Conservation (phyloP, 1,284 basidiomycete genomes). For the Moniliophthora roreri region DNA sequence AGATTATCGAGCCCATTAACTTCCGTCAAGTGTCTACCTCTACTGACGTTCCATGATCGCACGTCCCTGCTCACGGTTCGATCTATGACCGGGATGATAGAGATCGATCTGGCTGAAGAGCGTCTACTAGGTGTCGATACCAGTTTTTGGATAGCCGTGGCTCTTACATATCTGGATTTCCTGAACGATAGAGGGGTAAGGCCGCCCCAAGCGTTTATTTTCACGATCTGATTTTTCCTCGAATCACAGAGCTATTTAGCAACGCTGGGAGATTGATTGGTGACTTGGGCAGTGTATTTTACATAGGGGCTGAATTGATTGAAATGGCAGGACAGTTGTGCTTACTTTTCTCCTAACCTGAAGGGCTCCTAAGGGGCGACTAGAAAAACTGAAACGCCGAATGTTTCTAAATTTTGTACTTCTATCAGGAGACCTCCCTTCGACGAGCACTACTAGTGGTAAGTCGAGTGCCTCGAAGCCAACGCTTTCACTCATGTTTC, state of each 20-base stretch:
- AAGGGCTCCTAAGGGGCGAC: neutral
- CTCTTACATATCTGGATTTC: slow-evolving; percentile 73
- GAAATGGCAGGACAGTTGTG: no score
- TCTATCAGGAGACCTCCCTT: neutral
- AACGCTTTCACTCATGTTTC: no score
- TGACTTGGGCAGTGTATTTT: no score
- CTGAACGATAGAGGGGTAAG: slow-evolving; percentile 73
- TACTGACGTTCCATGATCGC: slow-evolving; percentile 67
- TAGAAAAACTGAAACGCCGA: neutral
- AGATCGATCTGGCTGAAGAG: slow-evolving; percentile 58
- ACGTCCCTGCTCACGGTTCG: slow-evolving; percentile 64
- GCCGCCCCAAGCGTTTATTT: slow-evolving; percentile 9
- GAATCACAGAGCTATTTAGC: slow-evolving; percentile 12
- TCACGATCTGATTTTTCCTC: neutral
- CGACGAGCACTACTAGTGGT: neutral
- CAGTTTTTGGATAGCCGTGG: slow-evolving; percentile 74
- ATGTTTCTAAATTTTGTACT: neutral
- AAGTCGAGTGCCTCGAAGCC: neutral
- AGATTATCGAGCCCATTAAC: slow-evolving; percentile 14
- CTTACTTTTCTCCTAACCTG: no score
- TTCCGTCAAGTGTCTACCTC: slow-evolving; percentile 21
- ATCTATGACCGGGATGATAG: slow-evolving; percentile 58
- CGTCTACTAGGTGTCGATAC: slow-evolving; percentile 66
- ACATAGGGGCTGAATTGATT: no score
- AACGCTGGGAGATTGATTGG: slow-evolving; percentile 5